Base-by-base conservation (phyloP, 495 filamentous ascomycete genomes). In the Penicillium goetzii region DNA sequence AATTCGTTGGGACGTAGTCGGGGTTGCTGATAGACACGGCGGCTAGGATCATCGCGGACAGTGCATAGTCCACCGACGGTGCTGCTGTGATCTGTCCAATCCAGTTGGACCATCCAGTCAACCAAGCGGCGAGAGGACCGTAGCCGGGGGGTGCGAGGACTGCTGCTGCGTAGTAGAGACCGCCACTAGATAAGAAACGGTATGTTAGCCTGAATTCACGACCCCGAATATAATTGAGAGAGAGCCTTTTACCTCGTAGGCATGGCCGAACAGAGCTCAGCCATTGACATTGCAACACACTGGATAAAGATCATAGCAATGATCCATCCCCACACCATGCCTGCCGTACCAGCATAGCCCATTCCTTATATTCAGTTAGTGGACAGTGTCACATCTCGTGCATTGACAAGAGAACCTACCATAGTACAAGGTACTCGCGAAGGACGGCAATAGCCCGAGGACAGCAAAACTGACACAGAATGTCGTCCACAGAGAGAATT, bases 311-410 rank as follows among this genome's bases (percentile, higher is more conserved):
- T 54, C 81, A 91, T 90, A 26, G 88, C 88, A 58, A 92, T 80
- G 34, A 93, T 76, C 90, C 90, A 93, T 19, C 90, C 90, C 90
- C 90, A 92, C 2, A 88, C 88, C 88, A 92, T 92, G n/a, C 88
- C 89, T 14, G 86, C 89, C 2, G 89, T 90, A 12, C 90, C 90
- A 21, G 90, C 90, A 77, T 92, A 92, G 57, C 90, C 90, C 84
- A 93, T 89, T 59, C 90, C 81, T 81, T 43, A 26, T 26, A 50
- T 25, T 9, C 28, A 15, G 4, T 30, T 32, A 43, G 49, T 55
- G 60, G 49, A 52, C 59, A 26, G 2, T 23, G 25, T 38, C 26
- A 41, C 23, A 58, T 36, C 32, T 26, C 9, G 34, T 40, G n/a
- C 26, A 28, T 30, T 19, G 50, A 23, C 19, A 30, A 8, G 34